phyloP scores from a whole-genome alignment of 441 rosid genomes.

The Erysimum pusillum region DNA sequence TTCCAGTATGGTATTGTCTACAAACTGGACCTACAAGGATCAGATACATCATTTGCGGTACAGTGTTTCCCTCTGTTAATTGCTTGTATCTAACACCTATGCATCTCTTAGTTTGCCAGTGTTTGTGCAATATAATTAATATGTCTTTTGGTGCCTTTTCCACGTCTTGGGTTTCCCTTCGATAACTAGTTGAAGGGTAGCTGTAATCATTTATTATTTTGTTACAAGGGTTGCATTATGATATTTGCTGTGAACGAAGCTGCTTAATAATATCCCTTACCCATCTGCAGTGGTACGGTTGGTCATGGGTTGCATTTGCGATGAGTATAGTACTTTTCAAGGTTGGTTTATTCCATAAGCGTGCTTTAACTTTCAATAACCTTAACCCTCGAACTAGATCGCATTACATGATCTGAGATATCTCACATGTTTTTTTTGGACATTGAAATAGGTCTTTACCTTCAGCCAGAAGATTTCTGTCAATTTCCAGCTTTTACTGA shows the following conservation, averaged over 20 bases:
- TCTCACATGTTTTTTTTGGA: slow-evolving; percentile 20
- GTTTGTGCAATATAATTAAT: neutral
- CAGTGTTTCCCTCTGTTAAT: slow-evolving; percentile 20
- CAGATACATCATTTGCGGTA: slow-evolving; percentile 79
- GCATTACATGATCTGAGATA: slow-evolving; percentile 28
- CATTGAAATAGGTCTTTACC: slow-evolving; percentile 79
- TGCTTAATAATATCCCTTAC: slow-evolving; percentile 32
- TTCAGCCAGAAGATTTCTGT: slow-evolving; percentile 99
- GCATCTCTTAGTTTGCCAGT: slow-evolving; percentile 5
- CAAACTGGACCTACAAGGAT: slow-evolving; percentile 75
- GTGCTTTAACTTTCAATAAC: slow-evolving; percentile 17
- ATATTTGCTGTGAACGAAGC: slow-evolving; percentile 5
- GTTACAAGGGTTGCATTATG: neutral
- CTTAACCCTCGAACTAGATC: slow-evolving; percentile 1
- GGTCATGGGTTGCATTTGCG: slow-evolving; percentile 89
- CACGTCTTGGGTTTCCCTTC: neutral
- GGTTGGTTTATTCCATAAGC: slow-evolving; percentile 51
- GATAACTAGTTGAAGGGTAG: slow-evolving; percentile 18
- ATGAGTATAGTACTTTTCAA: slow-evolving; percentile 80
- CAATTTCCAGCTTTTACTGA: slow-evolving; percentile 91
- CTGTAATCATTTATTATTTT: slow-evolving; percentile 1
- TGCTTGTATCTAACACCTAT: slow-evolving; percentile 21
- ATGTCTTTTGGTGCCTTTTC: slow-evolving; percentile 1
- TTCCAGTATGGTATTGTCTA: slow-evolving; percentile 97
- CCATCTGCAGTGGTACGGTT: slow-evolving; percentile 77